Percentiles rank a stretch among this genome's conserved stretches.
Evolutionary conservation across 495 filamentous ascomycete species (phyloP).

Genomic region (Aspergillus taichungensis): DNA sequence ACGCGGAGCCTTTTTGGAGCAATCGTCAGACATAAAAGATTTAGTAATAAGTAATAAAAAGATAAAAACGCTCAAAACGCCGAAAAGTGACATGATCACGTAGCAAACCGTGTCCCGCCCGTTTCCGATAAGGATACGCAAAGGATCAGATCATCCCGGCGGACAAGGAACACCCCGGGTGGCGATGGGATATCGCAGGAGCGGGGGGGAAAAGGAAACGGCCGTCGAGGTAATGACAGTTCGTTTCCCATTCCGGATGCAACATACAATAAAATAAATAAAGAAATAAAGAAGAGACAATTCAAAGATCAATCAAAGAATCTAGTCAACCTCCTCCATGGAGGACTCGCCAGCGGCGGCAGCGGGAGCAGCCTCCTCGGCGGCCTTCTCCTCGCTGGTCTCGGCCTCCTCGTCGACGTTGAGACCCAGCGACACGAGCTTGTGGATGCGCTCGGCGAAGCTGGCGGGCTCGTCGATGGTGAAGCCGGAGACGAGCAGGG

Average conservation of each 20-base stretch:
- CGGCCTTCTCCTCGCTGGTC: conserved; percentile 52
- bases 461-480: conserved; percentile 97
- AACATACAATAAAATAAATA: conserved; percentile 10
- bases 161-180: neutral
- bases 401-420: conserved; percentile 92
- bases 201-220: conserved; percentile 1
- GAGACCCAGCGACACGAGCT: conserved; percentile 90
- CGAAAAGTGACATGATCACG: conserved; percentile 16
- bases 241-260: conserved; percentile 5
- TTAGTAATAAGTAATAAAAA: no score
- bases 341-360: conserved; percentile 54
- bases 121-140: conserved; percentile 4
- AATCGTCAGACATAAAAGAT: no score
- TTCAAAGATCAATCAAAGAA: conserved; percentile 7
- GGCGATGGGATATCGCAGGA: conserved; percentile 1
- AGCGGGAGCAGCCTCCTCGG: conserved; percentile 53
- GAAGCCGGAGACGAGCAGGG: conserved; percentile 95
- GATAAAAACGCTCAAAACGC: conserved; percentile 26
- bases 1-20: no score
- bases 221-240: conserved; percentile 9
- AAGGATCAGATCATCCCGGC: conserved; percentile 3
- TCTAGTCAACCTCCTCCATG: conserved; percentile 71
- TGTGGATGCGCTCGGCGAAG: conserved; percentile 98
- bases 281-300: conserved; percentile 1
- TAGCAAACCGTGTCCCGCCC: conserved; percentile 6